Percentiles rank a stretch among this genome's conserved stretches.
These are phyloP conservation scores for Colletotrichum acutatum DNA, from an alignment of 2,329 filamentous ascomycete genomes.

Conservation along the genomic window DNA sequence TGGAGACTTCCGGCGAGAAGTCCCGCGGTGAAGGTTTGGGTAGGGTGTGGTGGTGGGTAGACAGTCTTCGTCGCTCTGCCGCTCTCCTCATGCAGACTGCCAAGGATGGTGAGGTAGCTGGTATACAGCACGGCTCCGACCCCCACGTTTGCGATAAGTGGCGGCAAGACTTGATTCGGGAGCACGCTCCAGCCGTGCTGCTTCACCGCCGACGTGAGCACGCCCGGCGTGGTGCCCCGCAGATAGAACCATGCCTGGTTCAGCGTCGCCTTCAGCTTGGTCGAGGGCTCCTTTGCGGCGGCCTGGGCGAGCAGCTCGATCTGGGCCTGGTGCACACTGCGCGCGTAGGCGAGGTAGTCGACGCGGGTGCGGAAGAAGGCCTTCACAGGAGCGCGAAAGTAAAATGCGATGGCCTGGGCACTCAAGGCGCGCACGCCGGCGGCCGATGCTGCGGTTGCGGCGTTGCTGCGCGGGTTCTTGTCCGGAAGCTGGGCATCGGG, in stretches of 20 bases:
- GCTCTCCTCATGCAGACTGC: slow-evolving; percentile 73
- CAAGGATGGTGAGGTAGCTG: slow-evolving; percentile 77
- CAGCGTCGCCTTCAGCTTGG: slow-evolving; percentile 46
- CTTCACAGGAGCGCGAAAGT: slow-evolving; percentile 91
- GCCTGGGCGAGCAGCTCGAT: slow-evolving; percentile 49
- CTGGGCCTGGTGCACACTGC: slow-evolving; percentile 62
- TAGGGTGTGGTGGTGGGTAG: slow-evolving; percentile 74
- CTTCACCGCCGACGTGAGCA: slow-evolving; percentile 74
- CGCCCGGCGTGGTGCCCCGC: slow-evolving; percentile 74
- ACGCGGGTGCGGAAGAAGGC: slow-evolving; percentile 92
- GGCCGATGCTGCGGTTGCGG: slow-evolving; percentile 80
- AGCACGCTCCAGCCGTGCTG: slow-evolving; percentile 80
- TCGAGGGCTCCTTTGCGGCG: slow-evolving; percentile 46
- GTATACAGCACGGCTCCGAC: slow-evolving; percentile 82
- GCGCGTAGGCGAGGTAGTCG: slow-evolving; percentile 77
- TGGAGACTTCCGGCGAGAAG: slow-evolving; percentile 76
- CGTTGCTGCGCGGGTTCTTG: slow-evolving; percentile 62
- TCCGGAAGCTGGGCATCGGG: slow-evolving; percentile 53
- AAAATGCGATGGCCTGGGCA: slow-evolving; percentile 87
- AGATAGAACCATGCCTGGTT: slow-evolving; percentile 61
- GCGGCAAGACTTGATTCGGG: slow-evolving; percentile 81
- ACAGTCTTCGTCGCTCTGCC: slow-evolving; percentile 66
- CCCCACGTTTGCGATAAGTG: slow-evolving; percentile 77
- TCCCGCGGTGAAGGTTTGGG: slow-evolving; percentile 75
- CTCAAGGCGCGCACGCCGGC: slow-evolving; percentile 86